Conservation (phyloP, 306 rosid species). For the Dicorynia guianensis region DNA sequence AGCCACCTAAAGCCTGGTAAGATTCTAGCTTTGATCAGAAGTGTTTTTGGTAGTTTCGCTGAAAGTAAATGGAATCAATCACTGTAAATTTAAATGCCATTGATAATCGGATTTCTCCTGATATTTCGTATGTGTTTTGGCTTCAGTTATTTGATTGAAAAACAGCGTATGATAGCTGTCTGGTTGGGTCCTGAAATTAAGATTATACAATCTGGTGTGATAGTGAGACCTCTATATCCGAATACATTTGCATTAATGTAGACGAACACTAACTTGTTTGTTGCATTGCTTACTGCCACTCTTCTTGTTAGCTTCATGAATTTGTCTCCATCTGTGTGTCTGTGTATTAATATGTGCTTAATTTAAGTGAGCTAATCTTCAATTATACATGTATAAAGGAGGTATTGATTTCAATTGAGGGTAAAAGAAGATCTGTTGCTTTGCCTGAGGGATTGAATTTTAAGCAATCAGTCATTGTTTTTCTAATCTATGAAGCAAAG, state of each 20-base stretch:
- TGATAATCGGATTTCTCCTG: slow-evolving; percentile 13
- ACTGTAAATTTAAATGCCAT: not conserved
- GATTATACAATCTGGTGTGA: no score
- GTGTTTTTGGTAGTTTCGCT: not conserved
- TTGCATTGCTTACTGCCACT: not conserved
- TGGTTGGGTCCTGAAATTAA: no score
- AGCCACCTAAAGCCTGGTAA: slow-evolving; percentile 38
- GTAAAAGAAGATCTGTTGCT: not conserved
- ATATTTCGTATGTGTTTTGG: not conserved
- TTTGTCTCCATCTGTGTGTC: slow-evolving; percentile 5
- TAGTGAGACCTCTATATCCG: no score
- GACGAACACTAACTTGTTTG: slow-evolving; percentile 18
- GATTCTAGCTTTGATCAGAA: slow-evolving; percentile 8
- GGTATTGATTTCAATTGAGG: slow-evolving; percentile 4
- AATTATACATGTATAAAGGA: not conserved
- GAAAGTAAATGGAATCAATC: no score
- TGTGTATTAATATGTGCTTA: slow-evolving; percentile 10
- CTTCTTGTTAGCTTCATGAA: not conserved
- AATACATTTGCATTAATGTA: not conserved
- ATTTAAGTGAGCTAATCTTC: slow-evolving; percentile 1
- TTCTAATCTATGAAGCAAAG: slow-evolving; percentile 10
- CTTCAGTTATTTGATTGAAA: not conserved
- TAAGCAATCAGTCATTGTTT: slow-evolving; percentile 12
- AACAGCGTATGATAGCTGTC: no score
- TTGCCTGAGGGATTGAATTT: not conserved